Evolutionary conservation across 306 rosid species (phyloP).

Genomic region (Lagenaria siceraria): DNA sequence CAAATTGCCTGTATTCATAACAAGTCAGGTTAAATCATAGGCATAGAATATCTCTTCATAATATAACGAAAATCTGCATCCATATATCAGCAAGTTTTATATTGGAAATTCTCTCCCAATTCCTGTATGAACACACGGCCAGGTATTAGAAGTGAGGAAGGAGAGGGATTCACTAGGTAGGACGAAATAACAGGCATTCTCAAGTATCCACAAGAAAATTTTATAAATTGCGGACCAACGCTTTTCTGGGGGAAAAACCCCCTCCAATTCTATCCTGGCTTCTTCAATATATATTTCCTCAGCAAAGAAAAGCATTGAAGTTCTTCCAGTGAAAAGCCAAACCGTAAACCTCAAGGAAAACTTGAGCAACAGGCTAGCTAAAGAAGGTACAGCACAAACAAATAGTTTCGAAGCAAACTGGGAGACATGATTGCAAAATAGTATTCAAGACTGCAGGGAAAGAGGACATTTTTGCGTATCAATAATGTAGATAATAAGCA

Average conservation of each 20-base stretch:
- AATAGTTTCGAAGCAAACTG: not conserved
- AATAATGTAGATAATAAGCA: not conserved
- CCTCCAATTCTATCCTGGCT: not conserved
- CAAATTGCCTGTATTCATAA: constrained; percentile 49
- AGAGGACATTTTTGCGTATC: not conserved
- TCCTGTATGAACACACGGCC: not conserved
- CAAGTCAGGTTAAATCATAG: constrained; percentile 7
- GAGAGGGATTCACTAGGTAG: not conserved
- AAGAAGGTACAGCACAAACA: not conserved
- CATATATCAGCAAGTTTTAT: not conserved
- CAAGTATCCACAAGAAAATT: not conserved
- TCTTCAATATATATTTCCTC: not conserved
- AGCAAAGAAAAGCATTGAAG: not conserved
- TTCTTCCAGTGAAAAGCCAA: not conserved
- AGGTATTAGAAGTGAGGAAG: not conserved
- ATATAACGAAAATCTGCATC: not conserved
- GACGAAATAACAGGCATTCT: not conserved
- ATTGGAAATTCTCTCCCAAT: not conserved
- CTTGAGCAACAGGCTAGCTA: not conserved
- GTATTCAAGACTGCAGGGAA: not conserved
- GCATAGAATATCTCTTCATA: not conserved
- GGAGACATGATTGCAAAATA: not conserved
- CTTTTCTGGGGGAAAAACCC: not conserved
- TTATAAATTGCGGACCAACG: not conserved
- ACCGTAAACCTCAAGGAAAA: not conserved